Conservation (phyloP, 75 land plant genomes). For the Chamaecyparis obtusa region DNA sequence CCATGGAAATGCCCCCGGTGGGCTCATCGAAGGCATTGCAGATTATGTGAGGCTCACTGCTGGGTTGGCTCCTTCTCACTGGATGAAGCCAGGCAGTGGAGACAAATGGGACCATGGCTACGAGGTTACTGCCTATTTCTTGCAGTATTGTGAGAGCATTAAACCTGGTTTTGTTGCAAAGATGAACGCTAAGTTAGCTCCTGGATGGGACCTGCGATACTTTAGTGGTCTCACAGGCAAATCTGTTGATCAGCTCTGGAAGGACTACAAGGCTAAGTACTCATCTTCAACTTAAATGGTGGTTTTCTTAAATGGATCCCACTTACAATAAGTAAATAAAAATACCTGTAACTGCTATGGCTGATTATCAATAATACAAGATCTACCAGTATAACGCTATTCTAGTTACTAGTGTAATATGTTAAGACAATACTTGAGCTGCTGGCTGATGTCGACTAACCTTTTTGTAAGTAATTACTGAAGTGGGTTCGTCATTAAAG, state of each 20-base stretch:
- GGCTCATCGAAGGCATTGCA: constrained; percentile 55
- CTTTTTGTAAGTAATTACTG: too few relatives aligned
- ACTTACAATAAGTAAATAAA: too few relatives aligned
- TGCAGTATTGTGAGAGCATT: constrained; percentile 34
- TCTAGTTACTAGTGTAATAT: too few relatives aligned
- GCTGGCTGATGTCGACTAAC: too few relatives aligned
- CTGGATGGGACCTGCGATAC: constrained; percentile 38
- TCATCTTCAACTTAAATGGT: too few relatives aligned
- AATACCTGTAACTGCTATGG: too few relatives aligned
- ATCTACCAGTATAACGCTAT: too few relatives aligned
- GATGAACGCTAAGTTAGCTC: constrained; percentile 56
- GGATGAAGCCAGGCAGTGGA: constrained; percentile 55
- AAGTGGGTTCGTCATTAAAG: too few relatives aligned
- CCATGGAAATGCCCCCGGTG: constrained; percentile 12
- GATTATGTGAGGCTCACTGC: constrained; percentile 54
- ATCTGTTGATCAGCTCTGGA: constrained; percentile 64
- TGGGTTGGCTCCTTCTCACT: constrained; percentile 34
- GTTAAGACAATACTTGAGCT: too few relatives aligned
- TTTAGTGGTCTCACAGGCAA: constrained; percentile 57
- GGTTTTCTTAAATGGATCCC: too few relatives aligned
- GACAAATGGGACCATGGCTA: constrained; percentile 66
- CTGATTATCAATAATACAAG: too few relatives aligned
- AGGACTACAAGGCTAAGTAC: constrained; percentile 55
- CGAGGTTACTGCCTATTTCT: constrained; percentile 62
- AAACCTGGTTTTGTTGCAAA: constrained; percentile 58